A percentile compares a stretch with the other conserved stretches of the same genome.
Conservation (phyloP, 1,284 basidiomycete genomes). For the Sanghuangporus sanghuang region DNA sequence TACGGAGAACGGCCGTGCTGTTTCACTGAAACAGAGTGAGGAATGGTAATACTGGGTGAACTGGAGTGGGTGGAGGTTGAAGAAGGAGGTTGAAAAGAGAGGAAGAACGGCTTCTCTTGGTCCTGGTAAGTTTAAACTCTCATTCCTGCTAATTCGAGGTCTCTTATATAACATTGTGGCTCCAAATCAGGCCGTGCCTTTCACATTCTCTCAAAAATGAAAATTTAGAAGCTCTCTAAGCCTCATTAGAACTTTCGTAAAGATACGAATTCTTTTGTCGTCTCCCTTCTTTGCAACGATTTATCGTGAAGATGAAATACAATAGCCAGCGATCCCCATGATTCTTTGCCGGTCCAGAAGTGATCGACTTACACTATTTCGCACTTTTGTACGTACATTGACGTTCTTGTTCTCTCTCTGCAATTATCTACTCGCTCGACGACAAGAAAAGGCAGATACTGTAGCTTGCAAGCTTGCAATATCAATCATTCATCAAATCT, state of each 20-base stretch:
- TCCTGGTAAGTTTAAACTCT: neutral
- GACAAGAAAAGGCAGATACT: no score
- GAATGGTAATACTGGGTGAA: neutral
- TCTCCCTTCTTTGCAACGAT: neutral
- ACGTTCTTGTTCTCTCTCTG: neutral
- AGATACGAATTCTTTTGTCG: neutral
- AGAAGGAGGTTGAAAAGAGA: constrained; percentile 2
- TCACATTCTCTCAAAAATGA: neutral
- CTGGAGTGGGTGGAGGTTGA: neutral
- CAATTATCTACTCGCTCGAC: neutral
- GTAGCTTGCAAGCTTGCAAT: no score
- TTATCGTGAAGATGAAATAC: neutral
- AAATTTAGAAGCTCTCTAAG: neutral
- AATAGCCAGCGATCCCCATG: neutral
- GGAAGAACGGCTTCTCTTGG: neutral
- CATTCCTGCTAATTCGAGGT: neutral
- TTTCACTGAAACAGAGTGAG: neutral
- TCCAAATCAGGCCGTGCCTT: constrained; percentile 1
- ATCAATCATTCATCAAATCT: no score
- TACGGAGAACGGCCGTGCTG: neutral
- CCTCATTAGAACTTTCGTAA: neutral
- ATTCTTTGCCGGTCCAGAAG: neutral
- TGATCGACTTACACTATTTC: neutral
- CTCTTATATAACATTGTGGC: neutral
- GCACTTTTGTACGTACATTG: neutral